Evolutionary conservation across 78 protist species (phyloP).

Genomic region (Andalucia godoyi): DNA sequence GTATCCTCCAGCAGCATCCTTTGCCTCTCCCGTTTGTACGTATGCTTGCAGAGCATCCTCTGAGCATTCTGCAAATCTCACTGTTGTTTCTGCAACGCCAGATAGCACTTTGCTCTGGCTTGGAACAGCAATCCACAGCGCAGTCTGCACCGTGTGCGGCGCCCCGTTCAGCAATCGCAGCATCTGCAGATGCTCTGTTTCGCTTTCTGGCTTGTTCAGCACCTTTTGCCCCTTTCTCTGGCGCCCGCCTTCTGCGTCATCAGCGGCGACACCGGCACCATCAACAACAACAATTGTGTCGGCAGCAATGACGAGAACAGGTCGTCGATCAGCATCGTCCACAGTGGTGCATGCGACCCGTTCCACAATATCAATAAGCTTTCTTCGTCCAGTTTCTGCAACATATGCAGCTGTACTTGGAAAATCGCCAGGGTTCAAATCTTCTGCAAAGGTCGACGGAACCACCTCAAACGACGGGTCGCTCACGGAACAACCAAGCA

Average conservation of each 20-base stretch:
- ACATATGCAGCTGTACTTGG: background rate
- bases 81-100: constrained; percentile 4
- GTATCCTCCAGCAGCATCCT: constrained; percentile 45
- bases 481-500: too few relatives aligned
- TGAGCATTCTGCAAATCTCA: background rate
- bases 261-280: background rate
- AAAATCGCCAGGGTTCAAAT: background rate
- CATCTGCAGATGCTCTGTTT: background rate
- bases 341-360: too few relatives aligned
- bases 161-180: background rate
- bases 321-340: background rate
- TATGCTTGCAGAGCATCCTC: constrained; percentile 7
- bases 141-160: background rate
- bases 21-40: constrained; percentile 29
- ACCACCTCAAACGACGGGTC: background rate
- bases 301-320: background rate
- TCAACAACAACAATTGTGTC: background rate
- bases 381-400: background rate
- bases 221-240: too few relatives aligned
- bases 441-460: background rate
- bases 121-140: background rate
- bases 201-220: background rate
- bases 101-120: background rate
- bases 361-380: too few relatives aligned
- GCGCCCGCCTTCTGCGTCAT: too few relatives aligned